Evolutionary conservation across 352 stramenopile genomes (phyloP).

Genomic region (Phytophthora pistaciae): DNA sequence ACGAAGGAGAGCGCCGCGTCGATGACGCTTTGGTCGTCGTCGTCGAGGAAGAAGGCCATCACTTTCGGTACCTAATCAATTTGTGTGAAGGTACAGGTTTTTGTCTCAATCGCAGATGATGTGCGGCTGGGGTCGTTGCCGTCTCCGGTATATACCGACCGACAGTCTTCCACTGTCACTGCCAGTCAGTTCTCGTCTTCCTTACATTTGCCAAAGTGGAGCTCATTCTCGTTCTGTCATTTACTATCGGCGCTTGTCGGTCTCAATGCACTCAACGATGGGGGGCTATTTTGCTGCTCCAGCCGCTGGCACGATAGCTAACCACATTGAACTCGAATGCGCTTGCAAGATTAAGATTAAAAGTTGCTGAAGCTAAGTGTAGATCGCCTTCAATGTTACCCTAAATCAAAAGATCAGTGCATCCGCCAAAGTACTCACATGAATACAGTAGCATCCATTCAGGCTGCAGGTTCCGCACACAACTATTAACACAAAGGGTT

Average conservation of each 20-base stretch:
- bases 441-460: no score
- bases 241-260: background rate
- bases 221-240: no score
- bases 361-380: no score
- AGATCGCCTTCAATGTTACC: no score
- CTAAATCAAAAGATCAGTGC: no score
- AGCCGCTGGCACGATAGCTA: no score
- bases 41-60: constrained; percentile 33
- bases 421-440: no score
- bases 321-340: no score
- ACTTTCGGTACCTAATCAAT: background rate
- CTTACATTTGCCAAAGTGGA: no score
- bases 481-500: no score
- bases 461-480: no score
- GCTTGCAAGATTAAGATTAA: no score
- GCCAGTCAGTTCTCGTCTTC: background rate
- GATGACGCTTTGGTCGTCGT: constrained; percentile 26
- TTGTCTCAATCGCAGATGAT: background rate
- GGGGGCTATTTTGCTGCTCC: background rate
- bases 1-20: constrained; percentile 38
- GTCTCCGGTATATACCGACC: background rate
- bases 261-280: background rate
- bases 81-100: background rate
- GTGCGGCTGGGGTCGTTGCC: background rate
- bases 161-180: background rate